Conservation (phyloP, 108 stramenopile genomes). For the Pseudonitzschia delicatissima region DNA sequence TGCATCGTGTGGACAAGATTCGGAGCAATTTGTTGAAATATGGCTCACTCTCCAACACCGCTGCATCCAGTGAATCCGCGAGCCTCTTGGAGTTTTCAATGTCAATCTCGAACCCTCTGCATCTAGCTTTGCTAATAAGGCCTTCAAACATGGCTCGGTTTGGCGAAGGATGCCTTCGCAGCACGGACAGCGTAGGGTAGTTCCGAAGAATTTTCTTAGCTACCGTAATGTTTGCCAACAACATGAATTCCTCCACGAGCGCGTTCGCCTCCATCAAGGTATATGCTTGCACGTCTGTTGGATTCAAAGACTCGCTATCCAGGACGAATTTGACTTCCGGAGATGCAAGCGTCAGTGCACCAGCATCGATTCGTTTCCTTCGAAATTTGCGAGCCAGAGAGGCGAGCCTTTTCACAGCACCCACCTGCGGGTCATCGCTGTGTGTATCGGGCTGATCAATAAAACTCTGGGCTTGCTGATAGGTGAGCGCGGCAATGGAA, state of each 20-base stretch:
- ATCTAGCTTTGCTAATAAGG: slow-evolving; percentile 85
- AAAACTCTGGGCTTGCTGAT: slow-evolving; percentile 94
- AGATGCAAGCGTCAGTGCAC: slow-evolving; percentile 96
- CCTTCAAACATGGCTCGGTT: slow-evolving; percentile 93
- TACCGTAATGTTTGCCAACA: slow-evolving; percentile 98
- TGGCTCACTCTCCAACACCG: slow-evolving; percentile 75
- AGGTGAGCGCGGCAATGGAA: slow-evolving; percentile 92
- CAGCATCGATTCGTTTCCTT: slow-evolving; percentile 86
- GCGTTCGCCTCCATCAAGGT: slow-evolving; percentile 88
- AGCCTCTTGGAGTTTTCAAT: slow-evolving; percentile 91
- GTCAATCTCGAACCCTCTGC: slow-evolving; percentile 77
- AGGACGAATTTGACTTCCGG: slow-evolving; percentile 97
- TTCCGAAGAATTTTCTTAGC: slow-evolving; percentile 89
- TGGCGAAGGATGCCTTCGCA: slow-evolving; percentile 96
- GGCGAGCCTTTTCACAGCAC: slow-evolving; percentile 86
- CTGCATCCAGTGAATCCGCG: slow-evolving; percentile 93
- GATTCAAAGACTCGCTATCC: slow-evolving; percentile 95
- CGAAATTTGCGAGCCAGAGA: slow-evolving; percentile 85
- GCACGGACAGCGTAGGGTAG: slow-evolving; percentile 88
- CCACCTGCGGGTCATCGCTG: slow-evolving; percentile 67
- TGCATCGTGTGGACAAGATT: slow-evolving; percentile 94
- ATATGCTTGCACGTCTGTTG: slow-evolving; percentile 96
- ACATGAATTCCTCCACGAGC: slow-evolving; percentile 98
- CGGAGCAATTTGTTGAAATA: slow-evolving; percentile 96
- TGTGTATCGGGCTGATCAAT: slow-evolving; percentile 82